These are phyloP conservation scores for Trichosanthes truncata DNA, from an alignment of 306 rosid genomes.

Conservation along the genomic window DNA sequence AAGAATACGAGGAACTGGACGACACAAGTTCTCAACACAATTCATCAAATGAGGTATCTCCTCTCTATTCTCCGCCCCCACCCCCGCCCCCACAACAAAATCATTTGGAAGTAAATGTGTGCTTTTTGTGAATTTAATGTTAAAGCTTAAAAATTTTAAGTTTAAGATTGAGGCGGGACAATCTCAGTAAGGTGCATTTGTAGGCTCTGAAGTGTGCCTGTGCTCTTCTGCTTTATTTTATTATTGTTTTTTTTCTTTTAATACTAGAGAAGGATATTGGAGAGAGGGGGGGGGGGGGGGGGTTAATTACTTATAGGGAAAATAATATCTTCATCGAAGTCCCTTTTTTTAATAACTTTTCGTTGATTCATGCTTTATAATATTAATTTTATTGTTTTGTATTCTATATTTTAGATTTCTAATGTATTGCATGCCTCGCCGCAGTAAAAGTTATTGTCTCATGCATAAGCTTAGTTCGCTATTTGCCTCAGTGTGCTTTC, in stretches of 20 bases:
- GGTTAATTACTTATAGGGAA: neutral
- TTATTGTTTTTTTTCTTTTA: neutral
- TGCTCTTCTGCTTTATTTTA: neutral
- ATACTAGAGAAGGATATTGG: neutral
- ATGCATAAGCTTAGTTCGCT: neutral
- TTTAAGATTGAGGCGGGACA: neutral
- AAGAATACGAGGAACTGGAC: constrained; percentile 72
- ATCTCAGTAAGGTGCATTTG: neutral
- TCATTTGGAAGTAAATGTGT: neutral
- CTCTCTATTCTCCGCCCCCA: neutral
- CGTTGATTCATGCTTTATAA: too few species aligned
- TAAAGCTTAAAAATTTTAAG: neutral
- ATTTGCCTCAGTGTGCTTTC: neutral
- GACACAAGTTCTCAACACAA: constrained; percentile 38
- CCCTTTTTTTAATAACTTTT: neutral
- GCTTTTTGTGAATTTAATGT: neutral
- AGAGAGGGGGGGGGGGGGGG: neutral
- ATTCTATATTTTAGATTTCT: neutral
- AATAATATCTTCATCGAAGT: neutral
- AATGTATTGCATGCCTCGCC: neutral
- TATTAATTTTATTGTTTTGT: neutral
- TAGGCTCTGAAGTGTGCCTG: neutral
- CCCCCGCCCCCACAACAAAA: neutral
- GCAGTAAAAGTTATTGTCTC: neutral
- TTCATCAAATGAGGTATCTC: constrained; percentile 25